Evolutionary conservation across 306 rosid genomes (phyloP).

Genomic region (Ceratonia siliqua): DNA sequence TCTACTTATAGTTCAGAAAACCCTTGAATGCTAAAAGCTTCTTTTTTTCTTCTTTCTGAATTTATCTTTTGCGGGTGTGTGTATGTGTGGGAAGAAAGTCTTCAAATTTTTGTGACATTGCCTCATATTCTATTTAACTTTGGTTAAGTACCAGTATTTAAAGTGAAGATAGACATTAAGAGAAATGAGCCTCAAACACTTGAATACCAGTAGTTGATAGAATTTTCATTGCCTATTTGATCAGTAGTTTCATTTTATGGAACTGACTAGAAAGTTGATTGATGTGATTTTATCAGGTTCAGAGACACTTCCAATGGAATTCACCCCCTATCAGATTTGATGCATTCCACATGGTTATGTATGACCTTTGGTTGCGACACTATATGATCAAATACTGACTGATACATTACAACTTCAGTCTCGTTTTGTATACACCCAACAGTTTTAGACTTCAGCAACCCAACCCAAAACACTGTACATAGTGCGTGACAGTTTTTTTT

Average conservation of each 20-base stretch:
- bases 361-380: conserved; percentile 92
- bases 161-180: neutral
- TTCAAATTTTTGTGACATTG: neutral
- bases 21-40: neutral
- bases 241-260: conserved; percentile 5
- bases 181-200: conserved; percentile 1
- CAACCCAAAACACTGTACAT: conserved; percentile 54
- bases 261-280: conserved; percentile 33
- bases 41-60: neutral
- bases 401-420: conserved; percentile 33
- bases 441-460: too few relatives aligned
- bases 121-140: neutral
- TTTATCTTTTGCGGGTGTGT: neutral
- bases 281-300: conserved; percentile 63
- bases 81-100: neutral
- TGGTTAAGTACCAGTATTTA: neutral
- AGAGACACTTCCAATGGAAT: conserved; percentile 94
- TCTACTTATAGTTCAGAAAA: conserved; percentile 1
- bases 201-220: neutral
- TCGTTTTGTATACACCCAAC: conserved; percentile 44
- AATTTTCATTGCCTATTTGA: conserved; percentile 26
- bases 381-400: conserved; percentile 81
- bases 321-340: conserved; percentile 76
- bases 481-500: conserved; percentile 32
- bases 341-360: conserved; percentile 96